Base-by-base conservation (phyloP, 2,329 filamentous ascomycete genomes). In the Fusarium algeriense region DNA sequence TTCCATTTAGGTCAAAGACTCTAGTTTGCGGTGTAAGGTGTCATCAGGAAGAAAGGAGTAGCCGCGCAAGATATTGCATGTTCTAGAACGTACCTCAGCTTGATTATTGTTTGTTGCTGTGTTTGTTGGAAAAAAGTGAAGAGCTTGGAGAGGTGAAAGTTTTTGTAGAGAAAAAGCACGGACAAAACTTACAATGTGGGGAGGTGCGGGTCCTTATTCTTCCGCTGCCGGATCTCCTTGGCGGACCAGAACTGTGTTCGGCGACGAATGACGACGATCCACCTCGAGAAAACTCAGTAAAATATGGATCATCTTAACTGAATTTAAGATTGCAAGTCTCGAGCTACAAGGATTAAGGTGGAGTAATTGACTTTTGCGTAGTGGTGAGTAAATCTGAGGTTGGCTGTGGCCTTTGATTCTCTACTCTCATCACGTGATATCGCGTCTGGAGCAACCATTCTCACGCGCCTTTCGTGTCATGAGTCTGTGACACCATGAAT, bases 11-110 rank as follows among this genome's bases (percentile, higher is more conserved):
- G 90, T 97, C 93, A 96, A 96, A 97, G 93, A 97, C 93, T 97
- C 93, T 97, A 97, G 93, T 95, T 95, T 91, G 91, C 89, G 92
- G 92, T 94, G 91, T 88, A 87, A 85, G 81, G 84, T 94, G 90
- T 95, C 93, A 95, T 95, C 93, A 94, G 81, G 83, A 83, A 85
- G 68, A 71, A 66, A 62, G 67, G 54, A 30, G 46, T 44, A 28
- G 69, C 54, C 59, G 66, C 52, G 67, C 54, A 23, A 56, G 17
- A 46, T 28, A 43, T 34, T 70, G 72, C 58, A 52, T 30, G 43
- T 60, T 44, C 23, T 57, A n/a, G 30, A 57, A 63, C 75, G 65
- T 77, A 78, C 78, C 75, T 77, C 58, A 62, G 74, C 70, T 73
- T 55, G 63, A 38, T 63, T 59, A 15, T 17, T 67, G 53, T 7